Evolutionary conservation across 2,329 filamentous ascomycete species (phyloP).

Genomic region (Fusarium lateritium): DNA sequence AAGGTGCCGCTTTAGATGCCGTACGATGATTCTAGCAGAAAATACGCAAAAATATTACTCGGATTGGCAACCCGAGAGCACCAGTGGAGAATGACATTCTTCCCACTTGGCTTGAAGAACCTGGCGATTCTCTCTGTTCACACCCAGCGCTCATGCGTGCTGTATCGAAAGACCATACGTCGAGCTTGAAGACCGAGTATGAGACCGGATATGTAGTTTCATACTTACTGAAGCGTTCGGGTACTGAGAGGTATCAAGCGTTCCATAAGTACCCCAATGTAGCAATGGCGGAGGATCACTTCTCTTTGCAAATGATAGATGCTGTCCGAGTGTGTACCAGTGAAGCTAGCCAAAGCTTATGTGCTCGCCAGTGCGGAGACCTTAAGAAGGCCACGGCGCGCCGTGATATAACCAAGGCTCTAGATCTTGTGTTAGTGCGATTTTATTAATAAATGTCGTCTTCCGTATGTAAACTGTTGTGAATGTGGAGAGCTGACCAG

Average conservation of each 20-base stretch:
- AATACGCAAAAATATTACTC: slow-evolving; percentile 7
- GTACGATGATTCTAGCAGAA: not conserved
- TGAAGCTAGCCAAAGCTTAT: slow-evolving; percentile 39
- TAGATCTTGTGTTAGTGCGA: slow-evolving; percentile 8
- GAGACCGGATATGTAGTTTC: not conserved
- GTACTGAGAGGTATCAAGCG: slow-evolving; percentile 15
- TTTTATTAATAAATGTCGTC: slow-evolving; percentile 1
- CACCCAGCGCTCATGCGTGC: slow-evolving; percentile 1
- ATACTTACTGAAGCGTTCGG: slow-evolving; percentile 19
- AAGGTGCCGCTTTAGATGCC: not conserved
- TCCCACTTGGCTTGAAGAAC: slow-evolving; percentile 11
- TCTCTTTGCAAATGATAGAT: slow-evolving; percentile 14
- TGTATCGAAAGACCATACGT: not conserved
- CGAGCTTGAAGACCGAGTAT: not conserved
- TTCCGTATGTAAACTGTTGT: not conserved
- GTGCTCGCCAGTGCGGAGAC: slow-evolving; percentile 28
- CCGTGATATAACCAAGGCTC: slow-evolving; percentile 7
- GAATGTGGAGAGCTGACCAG: slow-evolving; percentile 4
- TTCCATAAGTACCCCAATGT: slow-evolving; percentile 11
- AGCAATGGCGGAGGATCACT: slow-evolving; percentile 3
- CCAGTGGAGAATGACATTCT: slow-evolving; percentile 9
- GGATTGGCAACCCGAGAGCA: slow-evolving; percentile 29
- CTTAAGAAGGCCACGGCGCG: slow-evolving; percentile 11
- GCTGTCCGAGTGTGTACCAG: slow-evolving; percentile 11
- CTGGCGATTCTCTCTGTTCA: slow-evolving; percentile 12